Conservation (phyloP, 2,329 filamentous ascomycete species). For the Epichloe gansuensis region DNA sequence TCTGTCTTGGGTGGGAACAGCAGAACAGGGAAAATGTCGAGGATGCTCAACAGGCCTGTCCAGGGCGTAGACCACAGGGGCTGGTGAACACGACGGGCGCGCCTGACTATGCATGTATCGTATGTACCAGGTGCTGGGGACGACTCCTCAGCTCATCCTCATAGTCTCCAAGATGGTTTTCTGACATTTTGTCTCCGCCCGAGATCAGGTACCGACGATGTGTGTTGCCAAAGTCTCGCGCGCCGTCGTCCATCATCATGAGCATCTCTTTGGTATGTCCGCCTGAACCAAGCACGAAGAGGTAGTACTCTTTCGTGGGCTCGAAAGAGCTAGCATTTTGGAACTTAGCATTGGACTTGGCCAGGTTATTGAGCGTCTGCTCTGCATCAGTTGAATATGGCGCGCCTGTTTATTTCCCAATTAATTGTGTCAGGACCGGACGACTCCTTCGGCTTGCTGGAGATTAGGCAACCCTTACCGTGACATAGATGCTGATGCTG, state of each 20-base stretch:
- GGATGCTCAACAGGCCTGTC: slow-evolving; percentile 53
- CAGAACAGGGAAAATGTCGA: slow-evolving; percentile 48
- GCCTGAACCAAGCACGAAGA: slow-evolving; percentile 81
- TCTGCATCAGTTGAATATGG: slow-evolving; percentile 17
- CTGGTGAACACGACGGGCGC: slow-evolving; percentile 76
- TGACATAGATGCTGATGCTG: slow-evolving; percentile 17
- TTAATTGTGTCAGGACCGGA: neutral
- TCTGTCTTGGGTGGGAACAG: slow-evolving; percentile 18
- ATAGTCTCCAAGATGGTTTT: slow-evolving; percentile 50
- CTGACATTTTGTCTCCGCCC: slow-evolving; percentile 58
- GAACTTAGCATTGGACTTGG: neutral
- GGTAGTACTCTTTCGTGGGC: slow-evolving; percentile 37
- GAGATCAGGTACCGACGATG: slow-evolving; percentile 75
- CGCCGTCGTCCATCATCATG: slow-evolving; percentile 57
- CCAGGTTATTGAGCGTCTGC: slow-evolving; percentile 11
- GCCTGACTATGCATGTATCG: slow-evolving; percentile 55
- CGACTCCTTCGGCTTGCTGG: neutral
- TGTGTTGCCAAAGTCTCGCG: slow-evolving; percentile 36
- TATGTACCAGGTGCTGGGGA: slow-evolving; percentile 35
- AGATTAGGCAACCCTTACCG: slow-evolving; percentile 12
- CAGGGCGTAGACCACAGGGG: slow-evolving; percentile 60
- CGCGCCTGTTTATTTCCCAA: slow-evolving; percentile 12
- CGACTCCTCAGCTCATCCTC: slow-evolving; percentile 21
- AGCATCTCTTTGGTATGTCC: slow-evolving; percentile 95
- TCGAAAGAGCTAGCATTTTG: neutral